Percentiles rank a stretch among this genome's conserved stretches.
Conservation (phyloP, 2,329 filamentous ascomycete species). For the Talaromyces sp. region DNA sequence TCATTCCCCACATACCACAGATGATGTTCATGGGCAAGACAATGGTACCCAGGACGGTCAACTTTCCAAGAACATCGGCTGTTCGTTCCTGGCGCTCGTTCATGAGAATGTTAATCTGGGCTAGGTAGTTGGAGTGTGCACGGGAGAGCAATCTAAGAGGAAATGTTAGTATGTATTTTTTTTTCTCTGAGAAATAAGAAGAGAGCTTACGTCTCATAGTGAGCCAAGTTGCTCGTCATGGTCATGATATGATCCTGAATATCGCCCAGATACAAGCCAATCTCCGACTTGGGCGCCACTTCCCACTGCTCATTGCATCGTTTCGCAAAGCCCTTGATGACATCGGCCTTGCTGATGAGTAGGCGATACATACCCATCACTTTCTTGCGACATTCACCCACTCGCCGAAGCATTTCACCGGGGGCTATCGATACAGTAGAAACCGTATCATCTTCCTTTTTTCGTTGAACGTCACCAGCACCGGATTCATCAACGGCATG, state of each 20-base stretch:
- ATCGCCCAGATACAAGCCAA: conserved; percentile 94
- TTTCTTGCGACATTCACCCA: conserved; percentile 91
- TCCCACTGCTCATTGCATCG: conserved; percentile 98
- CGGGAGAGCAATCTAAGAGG: conserved; percentile 69
- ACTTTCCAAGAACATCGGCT: conserved; percentile 85
- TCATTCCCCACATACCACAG: conserved; percentile 98
- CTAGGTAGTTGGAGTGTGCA: conserved; percentile 95
- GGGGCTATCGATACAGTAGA: conserved; percentile 44
- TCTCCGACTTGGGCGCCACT: conserved; percentile 88
- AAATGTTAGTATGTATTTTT: not conserved
- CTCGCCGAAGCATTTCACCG: conserved; percentile 81
- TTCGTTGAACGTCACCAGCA: conserved; percentile 28
- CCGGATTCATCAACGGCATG: conserved; percentile 54
- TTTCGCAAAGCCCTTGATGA: conserved; percentile 98
- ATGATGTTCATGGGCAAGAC: conserved; percentile 99
- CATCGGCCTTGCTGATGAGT: conserved; percentile 94
- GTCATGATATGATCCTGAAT: conserved; percentile 99
- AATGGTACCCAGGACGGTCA: conserved; percentile 94
- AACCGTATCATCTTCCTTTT: conserved; percentile 22
- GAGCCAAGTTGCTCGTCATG: conserved; percentile 92
- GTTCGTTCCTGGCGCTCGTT: conserved; percentile 96
- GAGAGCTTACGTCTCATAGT: conserved; percentile 80
- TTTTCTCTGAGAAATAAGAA: not conserved
- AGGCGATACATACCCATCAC: conserved; percentile 94
- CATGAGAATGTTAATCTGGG: conserved; percentile 98